Conservation (phyloP, 176 grass and related monocot species). For the Tillandsia leiboldiana region DNA sequence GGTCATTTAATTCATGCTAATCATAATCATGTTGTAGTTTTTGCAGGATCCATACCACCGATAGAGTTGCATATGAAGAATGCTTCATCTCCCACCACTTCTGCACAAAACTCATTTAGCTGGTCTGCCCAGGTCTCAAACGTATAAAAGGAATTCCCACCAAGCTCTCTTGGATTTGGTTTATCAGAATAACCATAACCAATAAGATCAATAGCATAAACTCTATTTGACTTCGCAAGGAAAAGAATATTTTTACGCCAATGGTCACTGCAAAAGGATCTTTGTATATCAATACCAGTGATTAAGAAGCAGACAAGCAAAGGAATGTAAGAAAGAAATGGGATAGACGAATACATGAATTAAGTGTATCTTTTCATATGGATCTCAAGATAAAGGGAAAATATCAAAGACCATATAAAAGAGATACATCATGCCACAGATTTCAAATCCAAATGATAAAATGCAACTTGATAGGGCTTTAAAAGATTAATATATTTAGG, state of each 20-base stretch:
- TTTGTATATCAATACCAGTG: too few relatives aligned
- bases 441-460: too few relatives aligned
- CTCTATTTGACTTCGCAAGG: conserved; percentile 54
- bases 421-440: too few relatives aligned
- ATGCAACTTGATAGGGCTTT: too few relatives aligned
- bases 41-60: conserved; percentile 48
- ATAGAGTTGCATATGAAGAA: conserved; percentile 99
- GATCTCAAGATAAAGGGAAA: too few relatives aligned
- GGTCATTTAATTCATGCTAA: background rate
- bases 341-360: too few relatives aligned
- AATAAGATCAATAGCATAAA: conserved; percentile 86
- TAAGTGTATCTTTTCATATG: too few relatives aligned
- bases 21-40: background rate
- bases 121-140: conserved; percentile 98
- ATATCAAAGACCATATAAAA: too few relatives aligned
- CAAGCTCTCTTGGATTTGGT: conserved; percentile 55
- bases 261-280: conserved; percentile 51
- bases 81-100: conserved; percentile 57
- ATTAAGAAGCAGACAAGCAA: too few relatives aligned
- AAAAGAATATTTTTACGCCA: conserved; percentile 75
- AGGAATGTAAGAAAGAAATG: too few relatives aligned
- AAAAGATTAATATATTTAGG: too few relatives aligned
- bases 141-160: conserved; percentile 54
- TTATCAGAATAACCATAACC: conserved; percentile 96
- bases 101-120: conserved; percentile 67